phyloP scores from a whole-genome alignment of 2,329 filamentous ascomycete genomes.

The Amauroascus verrucosus region DNA sequence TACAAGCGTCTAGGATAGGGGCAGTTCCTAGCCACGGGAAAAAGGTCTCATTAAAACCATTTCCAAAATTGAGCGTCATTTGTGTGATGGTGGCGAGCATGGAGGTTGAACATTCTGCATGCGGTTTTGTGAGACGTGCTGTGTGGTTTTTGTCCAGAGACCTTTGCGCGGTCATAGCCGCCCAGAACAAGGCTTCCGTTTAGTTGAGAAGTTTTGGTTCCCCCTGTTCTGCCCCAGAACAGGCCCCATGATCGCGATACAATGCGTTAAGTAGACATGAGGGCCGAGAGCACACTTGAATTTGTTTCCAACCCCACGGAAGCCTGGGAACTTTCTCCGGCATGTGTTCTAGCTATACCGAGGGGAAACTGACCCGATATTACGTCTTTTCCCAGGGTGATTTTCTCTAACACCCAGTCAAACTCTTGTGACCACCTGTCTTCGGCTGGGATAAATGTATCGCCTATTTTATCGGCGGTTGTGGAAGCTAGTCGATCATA shows the following conservation, averaged over 20 bases:
- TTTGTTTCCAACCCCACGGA: slow-evolving; percentile 2
- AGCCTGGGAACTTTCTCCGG: not conserved
- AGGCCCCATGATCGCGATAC: slow-evolving; percentile 13
- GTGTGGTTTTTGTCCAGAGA: slow-evolving; percentile 8
- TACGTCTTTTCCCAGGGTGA: not conserved
- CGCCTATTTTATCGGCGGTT: not conserved
- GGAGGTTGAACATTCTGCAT: slow-evolving; percentile 7
- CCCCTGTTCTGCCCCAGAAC: slow-evolving; percentile 14
- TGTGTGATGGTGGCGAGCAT: slow-evolving; percentile 9
- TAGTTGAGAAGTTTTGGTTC: slow-evolving; percentile 8
- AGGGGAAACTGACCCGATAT: not conserved
- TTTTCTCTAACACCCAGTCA: slow-evolving; percentile 1
- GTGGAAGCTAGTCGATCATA: slow-evolving; percentile 1
- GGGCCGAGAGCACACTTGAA: slow-evolving; percentile 4
- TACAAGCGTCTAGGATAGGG: slow-evolving; percentile 21
- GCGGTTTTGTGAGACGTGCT: not conserved
- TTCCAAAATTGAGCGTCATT: slow-evolving; percentile 6
- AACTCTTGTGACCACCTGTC: not conserved
- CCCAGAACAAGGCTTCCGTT: slow-evolving; percentile 13
- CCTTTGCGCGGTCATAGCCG: slow-evolving; percentile 15
- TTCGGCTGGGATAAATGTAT: not conserved
- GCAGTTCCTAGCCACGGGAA: not conserved
- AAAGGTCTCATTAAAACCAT: not conserved
- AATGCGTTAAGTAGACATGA: slow-evolving; percentile 5
- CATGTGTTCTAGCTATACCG: not conserved